phyloP scores from a whole-genome alignment of 139 green algal species.

The Tetradesmus lagerheimii region DNA sequence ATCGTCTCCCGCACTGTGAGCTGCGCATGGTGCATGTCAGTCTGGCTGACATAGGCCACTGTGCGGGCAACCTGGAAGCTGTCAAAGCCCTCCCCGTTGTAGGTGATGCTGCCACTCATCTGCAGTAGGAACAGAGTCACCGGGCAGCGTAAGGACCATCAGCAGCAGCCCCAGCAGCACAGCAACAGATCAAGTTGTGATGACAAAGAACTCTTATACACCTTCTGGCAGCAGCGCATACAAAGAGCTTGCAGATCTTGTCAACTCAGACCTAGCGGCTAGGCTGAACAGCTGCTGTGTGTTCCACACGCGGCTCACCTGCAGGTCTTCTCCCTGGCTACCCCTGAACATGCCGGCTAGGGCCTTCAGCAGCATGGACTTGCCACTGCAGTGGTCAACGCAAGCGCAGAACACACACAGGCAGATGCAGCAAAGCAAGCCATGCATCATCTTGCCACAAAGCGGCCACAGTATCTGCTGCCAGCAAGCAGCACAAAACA shows the following conservation, averaged over 20 bases:
- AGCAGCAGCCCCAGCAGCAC: neutral
- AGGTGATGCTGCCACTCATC: constrained; percentile 41
- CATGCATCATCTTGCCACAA: too few relatives aligned
- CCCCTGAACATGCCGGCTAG: constrained; percentile 68
- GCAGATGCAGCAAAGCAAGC: too few relatives aligned
- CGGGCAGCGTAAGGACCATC: neutral
- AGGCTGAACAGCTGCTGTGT: neutral
- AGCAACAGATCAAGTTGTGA: too few relatives aligned
- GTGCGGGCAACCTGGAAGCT: constrained; percentile 61
- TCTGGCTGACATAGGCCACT: constrained; percentile 65
- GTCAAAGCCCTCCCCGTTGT: constrained; percentile 49
- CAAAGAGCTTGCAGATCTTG: too few relatives aligned
- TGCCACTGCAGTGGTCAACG: constrained; percentile 52
- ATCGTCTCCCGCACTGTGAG: constrained; percentile 68
- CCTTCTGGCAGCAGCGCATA: too few relatives aligned
- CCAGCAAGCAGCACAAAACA: too few relatives aligned
- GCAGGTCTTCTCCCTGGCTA: neutral
- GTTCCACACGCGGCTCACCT: neutral
- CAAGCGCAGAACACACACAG: too few relatives aligned
- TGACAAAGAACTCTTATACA: too few relatives aligned
- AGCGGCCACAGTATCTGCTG: too few relatives aligned
- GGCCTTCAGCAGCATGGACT: constrained; percentile 73
- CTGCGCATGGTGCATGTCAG: constrained; percentile 63
- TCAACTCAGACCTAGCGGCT: too few relatives aligned
- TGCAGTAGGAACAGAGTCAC: neutral